Evolutionary conservation across 257 asterid genomes (phyloP).

Genomic region (Voacanga thouarsii): DNA sequence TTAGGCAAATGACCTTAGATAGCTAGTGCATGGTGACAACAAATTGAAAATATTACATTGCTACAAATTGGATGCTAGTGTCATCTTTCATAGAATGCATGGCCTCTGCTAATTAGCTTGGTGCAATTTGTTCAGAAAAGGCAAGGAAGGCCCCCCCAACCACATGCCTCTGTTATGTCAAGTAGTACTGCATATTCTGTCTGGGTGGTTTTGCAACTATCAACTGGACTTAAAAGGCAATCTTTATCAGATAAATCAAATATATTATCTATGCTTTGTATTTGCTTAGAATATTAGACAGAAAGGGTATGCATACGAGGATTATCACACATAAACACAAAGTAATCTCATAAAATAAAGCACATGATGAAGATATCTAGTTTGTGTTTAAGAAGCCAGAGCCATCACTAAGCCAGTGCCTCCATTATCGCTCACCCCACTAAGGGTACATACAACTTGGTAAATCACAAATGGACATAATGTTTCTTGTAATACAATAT

Average conservation of each 20-base stretch:
- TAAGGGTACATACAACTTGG: not conserved
- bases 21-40: slow-evolving; percentile 9
- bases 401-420: not conserved
- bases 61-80: not conserved
- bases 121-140: not conserved
- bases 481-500: not conserved
- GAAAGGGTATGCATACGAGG: not conserved
- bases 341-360: not conserved
- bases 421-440: not conserved
- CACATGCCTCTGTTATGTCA: not conserved
- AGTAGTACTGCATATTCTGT: not conserved
- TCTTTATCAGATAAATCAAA: not conserved
- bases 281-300: not conserved
- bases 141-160: not conserved
- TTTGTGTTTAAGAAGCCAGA: not conserved
- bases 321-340: not conserved
- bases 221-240: not conserved
- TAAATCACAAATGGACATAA: not conserved
- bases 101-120: not conserved
- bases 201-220: not conserved
- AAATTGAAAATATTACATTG: not conserved
- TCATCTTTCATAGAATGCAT: not conserved
- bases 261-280: not conserved
- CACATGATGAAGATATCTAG: not conserved
- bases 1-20: not conserved